phyloP scores from a whole-genome alignment of 176 grass and related monocot species.

The Carex littledalei region DNA sequence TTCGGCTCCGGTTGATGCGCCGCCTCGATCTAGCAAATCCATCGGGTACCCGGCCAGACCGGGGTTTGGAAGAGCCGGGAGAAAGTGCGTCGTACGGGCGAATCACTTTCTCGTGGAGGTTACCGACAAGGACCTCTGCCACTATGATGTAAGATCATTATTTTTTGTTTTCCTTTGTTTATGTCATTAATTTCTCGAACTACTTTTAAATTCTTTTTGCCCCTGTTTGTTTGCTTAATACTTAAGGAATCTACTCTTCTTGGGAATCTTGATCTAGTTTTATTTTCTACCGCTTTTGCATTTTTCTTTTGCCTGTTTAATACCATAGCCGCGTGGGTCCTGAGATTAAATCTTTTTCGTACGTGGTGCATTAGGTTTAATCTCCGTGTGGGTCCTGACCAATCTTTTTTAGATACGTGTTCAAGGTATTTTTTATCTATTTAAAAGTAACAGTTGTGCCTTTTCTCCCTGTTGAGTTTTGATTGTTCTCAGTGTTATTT shows the following conservation, averaged over 20 bases:
- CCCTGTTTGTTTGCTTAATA: background rate
- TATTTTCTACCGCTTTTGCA: too few species aligned
- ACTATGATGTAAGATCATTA: slow-evolving; percentile 39
- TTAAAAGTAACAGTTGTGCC: too few species aligned
- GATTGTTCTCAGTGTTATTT: background rate
- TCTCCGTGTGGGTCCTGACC: background rate
- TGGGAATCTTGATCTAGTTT: too few species aligned
- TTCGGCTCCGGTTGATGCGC: background rate
- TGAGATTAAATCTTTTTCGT: background rate
- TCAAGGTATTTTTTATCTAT: background rate
- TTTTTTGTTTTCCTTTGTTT: background rate
- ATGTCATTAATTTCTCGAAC: too few species aligned
- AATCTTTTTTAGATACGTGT: background rate
- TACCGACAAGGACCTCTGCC: slow-evolving; percentile 33
- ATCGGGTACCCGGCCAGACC: slow-evolving; percentile 31
- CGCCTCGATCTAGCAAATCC: slow-evolving; percentile 36
- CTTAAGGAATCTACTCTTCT: too few species aligned
- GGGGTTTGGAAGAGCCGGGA: slow-evolving; percentile 27
- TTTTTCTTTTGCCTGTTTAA: background rate
- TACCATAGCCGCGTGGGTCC: background rate
- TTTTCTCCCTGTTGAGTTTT: too few species aligned
- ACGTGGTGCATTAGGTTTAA: too few species aligned
- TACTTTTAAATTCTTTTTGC: background rate
- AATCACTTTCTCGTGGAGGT: slow-evolving; percentile 61
- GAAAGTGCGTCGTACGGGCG: slow-evolving; percentile 28